Base-by-base conservation (phyloP, 2,329 filamentous ascomycete genomes). In the Daldinia sp. region DNA sequence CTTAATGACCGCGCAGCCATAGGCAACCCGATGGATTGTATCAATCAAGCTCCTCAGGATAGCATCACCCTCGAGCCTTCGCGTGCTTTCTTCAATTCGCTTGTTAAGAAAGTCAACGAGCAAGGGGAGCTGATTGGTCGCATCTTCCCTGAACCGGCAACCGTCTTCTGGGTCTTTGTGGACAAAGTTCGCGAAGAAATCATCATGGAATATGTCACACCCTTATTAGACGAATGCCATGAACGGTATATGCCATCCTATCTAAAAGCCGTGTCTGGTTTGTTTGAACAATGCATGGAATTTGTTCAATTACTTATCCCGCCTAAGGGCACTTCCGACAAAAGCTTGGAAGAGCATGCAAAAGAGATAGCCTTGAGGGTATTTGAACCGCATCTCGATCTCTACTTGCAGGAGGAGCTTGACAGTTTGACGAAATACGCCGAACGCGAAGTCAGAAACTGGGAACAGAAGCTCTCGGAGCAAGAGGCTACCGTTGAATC, bases 351-450 rank as follows among this genome's bases (percentile, higher is more conserved):
- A 50, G 86, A 89, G 9, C 89, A 90, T 72, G 87, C 92, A 13
- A 90, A 90, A 74, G 85, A 88, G 65, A 86, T 93, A 57, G 85
- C 94, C 13, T 82, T 90, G 15, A 87, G 87, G 69, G 89, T 94
- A 0, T 98, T 97, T 74, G 95, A 97, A 78, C 93, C 92, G 42
- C 95, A 98, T 77, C 85, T 98, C n/a, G 94, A 98, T 78, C 82
- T 97, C 1, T 99, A 98, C 78, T 84, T 99, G 15, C 90, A 93
- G 69, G 95, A 98, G 77, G 96, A 99, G 81, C 84, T 98, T 33
- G 93, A 95, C 55, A 90, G 89, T 76, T 98, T 98, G 79, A 92
- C 90, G 33, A 87, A 87, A 61, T 88, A 90, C 69, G 93, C 93
- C 13, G 91, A 95, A 68, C 83, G 86, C 1, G 90, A 95, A 75